Base-by-base conservation (phyloP, 257 asterid species). In the Euphrasia confusa region DNA sequence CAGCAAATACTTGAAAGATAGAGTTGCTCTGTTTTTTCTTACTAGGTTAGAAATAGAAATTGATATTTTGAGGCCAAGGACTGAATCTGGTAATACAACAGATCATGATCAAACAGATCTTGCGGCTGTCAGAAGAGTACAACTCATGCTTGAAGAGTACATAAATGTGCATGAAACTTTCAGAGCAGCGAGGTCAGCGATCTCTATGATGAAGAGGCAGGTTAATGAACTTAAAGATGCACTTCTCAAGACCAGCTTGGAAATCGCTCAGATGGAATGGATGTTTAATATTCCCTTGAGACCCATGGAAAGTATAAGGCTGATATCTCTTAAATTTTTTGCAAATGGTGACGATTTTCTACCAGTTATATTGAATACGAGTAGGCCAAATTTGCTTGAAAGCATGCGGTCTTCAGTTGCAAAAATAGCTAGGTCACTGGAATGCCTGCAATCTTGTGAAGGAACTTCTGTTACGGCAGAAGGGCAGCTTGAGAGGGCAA, bases 401-500 rank as follows among this genome's bases (percentile, higher is more conserved):
- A 75, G 72, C 72, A 65, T 87, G 59, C 89, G 74, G 71, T 80
- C 95, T 62, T 84, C 94, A 54, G 80, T 85, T 79, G 80, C 85
- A 52, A 75, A 75, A 65, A 83, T 87, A 71, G 83, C 90, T 75
- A 87, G 85, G 75, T 82, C 92, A 44, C 75, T 87, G 69, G 96
- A 93, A 71, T 66, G 79, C 79, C 76, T 93, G 72, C 86, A 87
- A 75, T 80, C 79, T 68, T 93, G 91, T 73, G 99, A 87, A 78
- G 89, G 83, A 70, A 77, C 80, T 70, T 93, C 95, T 73, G 76
- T 72, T 50, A 75, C 85, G 35, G 95, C 97, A 68, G 97, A 93
- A 83, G 90, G 91, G 69, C 96, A 93, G 83, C 96, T 93, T 71
- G 97, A 93, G 87, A 82, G 99, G 80, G 99, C 99, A 56, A 87